Evolutionary conservation across 306 rosid species (phyloP).

Genomic region (Carpinus fangiana): DNA sequence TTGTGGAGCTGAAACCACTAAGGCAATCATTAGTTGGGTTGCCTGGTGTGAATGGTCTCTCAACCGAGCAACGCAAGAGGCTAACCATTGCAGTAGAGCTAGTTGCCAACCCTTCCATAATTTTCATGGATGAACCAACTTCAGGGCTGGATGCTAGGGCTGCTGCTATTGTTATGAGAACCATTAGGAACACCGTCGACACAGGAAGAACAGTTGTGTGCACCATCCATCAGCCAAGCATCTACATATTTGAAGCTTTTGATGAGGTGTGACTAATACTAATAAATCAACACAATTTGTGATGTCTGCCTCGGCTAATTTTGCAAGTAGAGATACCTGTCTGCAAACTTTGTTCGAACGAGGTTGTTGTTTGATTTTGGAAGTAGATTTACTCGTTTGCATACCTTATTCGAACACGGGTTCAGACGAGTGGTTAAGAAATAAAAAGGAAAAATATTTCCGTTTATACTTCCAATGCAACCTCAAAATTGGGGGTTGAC

Average conservation of each 20-base stretch:
- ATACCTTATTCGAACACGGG: too few relatives aligned
- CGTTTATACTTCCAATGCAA: too few relatives aligned
- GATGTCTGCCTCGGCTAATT: not conserved
- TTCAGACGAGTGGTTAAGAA: too few relatives aligned
- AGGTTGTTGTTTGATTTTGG: too few relatives aligned
- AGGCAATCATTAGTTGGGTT: constrained; percentile 61
- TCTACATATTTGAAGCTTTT: constrained; percentile 76
- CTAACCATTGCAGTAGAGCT: constrained; percentile 84
- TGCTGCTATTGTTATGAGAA: constrained; percentile 92
- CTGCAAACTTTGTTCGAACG: too few relatives aligned
- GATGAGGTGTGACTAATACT: constrained; percentile 55
- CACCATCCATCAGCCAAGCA: constrained; percentile 96
- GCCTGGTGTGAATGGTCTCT: constrained; percentile 80
- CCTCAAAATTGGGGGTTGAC: too few relatives aligned
- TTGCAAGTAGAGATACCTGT: not conserved
- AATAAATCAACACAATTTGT: not conserved
- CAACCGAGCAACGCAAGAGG: constrained; percentile 88
- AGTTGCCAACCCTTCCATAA: constrained; percentile 87
- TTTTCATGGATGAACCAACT: constrained; percentile 96
- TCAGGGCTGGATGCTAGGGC: constrained; percentile 97
- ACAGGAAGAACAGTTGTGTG: constrained; percentile 91
- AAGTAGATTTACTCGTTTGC: too few relatives aligned
- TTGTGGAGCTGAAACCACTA: constrained; percentile 48
- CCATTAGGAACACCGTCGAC: constrained; percentile 87
- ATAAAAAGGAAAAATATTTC: too few relatives aligned